Percentiles rank a stretch among this genome's conserved stretches.
Conservation (phyloP, 2,329 filamentous ascomycete genomes). For the Byssochlamys sp. region DNA sequence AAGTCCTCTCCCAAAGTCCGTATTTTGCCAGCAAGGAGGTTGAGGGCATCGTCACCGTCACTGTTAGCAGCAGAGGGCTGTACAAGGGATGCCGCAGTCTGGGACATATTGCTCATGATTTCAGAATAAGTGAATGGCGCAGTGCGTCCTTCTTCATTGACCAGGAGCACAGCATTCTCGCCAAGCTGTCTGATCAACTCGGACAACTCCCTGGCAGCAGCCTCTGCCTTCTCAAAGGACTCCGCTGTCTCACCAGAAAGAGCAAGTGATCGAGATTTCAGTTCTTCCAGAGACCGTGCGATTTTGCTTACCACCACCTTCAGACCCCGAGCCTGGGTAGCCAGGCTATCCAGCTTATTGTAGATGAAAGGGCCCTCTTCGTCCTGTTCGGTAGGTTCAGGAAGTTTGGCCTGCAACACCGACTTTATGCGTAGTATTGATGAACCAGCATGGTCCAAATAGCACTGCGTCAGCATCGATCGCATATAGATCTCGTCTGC, state of each 20-base stretch:
- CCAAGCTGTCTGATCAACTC: slow-evolving; percentile 59
- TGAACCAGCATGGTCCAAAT: slow-evolving; percentile 67
- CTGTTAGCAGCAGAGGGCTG: slow-evolving; percentile 16
- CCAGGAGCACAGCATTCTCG: slow-evolving; percentile 52
- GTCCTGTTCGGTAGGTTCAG: slow-evolving; percentile 52
- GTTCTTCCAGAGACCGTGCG: slow-evolving; percentile 64
- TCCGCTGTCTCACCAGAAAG: slow-evolving; percentile 58
- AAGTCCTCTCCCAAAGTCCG: slow-evolving; percentile 56
- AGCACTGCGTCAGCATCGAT: slow-evolving; percentile 64
- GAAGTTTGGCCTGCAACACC: slow-evolving; percentile 59
- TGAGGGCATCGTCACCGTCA: slow-evolving; percentile 51
- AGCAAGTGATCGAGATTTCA: slow-evolving; percentile 65
- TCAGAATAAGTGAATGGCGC: slow-evolving; percentile 60
- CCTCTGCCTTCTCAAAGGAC: slow-evolving; percentile 61
- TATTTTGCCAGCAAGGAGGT: slow-evolving; percentile 58
- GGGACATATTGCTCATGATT: slow-evolving; percentile 51
- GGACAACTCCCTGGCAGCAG: slow-evolving; percentile 55
- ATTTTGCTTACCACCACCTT: slow-evolving; percentile 78
- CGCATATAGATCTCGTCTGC: slow-evolving; percentile 73
- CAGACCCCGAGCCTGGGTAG: slow-evolving; percentile 66
- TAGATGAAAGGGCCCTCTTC: slow-evolving; percentile 60
- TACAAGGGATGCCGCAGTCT: slow-evolving; percentile 17
- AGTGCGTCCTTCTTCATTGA: slow-evolving; percentile 62
- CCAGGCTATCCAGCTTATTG: slow-evolving; percentile 60
- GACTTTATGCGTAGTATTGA: slow-evolving; percentile 54